Evolutionary conservation across 2,329 filamentous ascomycete species (phyloP), one percentile per base, ranked within the genome.

Genomic region (Pseudocercospora crystallina): DNA sequence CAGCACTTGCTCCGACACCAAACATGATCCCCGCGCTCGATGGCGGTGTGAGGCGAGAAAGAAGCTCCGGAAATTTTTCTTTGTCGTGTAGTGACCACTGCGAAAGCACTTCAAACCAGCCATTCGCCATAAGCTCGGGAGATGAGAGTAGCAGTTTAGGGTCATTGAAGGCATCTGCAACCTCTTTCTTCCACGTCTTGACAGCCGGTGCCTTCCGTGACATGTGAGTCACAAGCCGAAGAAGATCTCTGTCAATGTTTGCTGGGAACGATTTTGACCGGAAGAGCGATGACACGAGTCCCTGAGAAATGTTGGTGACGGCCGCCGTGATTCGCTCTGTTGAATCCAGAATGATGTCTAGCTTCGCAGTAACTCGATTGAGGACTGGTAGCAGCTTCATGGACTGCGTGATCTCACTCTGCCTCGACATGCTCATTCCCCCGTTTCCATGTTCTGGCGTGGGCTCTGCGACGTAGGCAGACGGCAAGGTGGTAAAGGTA

Each of bases 1-100:
- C 94, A 37, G 91, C 95, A 15, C 89, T 90, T 5, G 94, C 94
- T 9, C 95, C 95, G 0, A 99, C 94, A n/a, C 94, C 94, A 65
- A 99, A 99, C 67, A 99, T 92, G 61, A 99, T 95, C 8, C 94
- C 94, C 0, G 95, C 94, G 11, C 91, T 92, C 1, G 91, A 90
- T 5, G 94, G 94, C 3, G 91, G 82, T 5, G 85, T 85, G 55
- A 99, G 81, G 14, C 90, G 86, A 33, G 81, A 78, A 8, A 97
- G 72, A 3, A 96, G 76, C 55, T 99, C 94, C 0, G 85, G 76
- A 72, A 99, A 80, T 40, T 88, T 84, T 48, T 96, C 91, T 71
- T 95, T 96, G 69, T 99, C 94, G 12, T 82, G 82, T 11, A 91
- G 73, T 3, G 84, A 80, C 88, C 91, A 96, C 67, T 96, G 90